Percentiles rank a stretch among this genome's conserved stretches.
Conservation (phyloP, 768 basidiomycete genomes). For the Podaxis mareebaensis region DNA sequence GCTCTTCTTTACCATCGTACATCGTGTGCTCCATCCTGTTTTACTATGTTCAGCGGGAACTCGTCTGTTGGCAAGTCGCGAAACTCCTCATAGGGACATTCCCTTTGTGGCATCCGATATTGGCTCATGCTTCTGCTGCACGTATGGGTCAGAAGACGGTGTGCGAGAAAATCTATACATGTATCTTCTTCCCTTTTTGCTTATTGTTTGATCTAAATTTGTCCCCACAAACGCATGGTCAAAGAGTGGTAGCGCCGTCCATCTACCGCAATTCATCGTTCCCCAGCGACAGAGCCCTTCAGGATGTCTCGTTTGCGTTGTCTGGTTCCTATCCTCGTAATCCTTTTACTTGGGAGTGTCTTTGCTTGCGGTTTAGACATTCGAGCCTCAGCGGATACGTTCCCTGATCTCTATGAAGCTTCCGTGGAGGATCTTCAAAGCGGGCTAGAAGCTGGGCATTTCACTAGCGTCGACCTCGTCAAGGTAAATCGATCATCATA, state of each 20-base stretch:
- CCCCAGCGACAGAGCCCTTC: not conserved
- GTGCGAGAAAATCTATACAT: not conserved
- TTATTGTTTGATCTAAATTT: not conserved
- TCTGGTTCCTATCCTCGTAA: not conserved
- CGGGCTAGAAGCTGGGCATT: slow-evolving; percentile 49
- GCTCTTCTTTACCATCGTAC: too few species aligned
- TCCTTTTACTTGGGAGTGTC: not conserved
- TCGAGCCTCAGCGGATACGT: slow-evolving; percentile 1
- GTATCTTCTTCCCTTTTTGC: not conserved
- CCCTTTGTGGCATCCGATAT: not conserved
- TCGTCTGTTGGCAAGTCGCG: not conserved
- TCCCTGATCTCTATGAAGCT: slow-evolving; percentile 64
- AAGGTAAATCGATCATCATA: slow-evolving; percentile 37
- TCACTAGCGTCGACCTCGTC: slow-evolving; percentile 62
- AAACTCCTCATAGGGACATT: not conserved
- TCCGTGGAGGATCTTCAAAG: slow-evolving; percentile 54
- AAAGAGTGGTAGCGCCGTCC: not conserved
- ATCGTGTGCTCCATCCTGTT: too few species aligned
- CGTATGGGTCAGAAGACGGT: not conserved
- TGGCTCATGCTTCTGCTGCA: not conserved
- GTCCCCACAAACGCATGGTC: not conserved
- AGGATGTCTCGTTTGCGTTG: not conserved
- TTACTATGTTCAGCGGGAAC: not conserved
- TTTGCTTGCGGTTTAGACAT: not conserved
- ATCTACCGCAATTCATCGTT: not conserved